Conservation (phyloP, 75 land plant species). For the Larix kaempferi region DNA sequence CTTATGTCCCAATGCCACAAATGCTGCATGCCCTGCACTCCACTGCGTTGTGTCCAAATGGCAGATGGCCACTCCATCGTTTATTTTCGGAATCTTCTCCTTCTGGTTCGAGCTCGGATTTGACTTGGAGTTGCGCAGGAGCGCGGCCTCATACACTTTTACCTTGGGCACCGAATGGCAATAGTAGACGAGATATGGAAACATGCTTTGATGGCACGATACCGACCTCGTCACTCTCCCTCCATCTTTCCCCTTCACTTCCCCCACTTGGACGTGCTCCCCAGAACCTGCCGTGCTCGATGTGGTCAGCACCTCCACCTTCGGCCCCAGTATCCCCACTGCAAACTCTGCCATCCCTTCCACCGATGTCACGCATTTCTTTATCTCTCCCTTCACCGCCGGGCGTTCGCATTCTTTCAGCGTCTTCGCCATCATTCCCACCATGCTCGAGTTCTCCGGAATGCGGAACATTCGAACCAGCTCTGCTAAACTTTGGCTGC, state of each 20-base stretch:
- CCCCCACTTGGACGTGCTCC: constrained; percentile 19
- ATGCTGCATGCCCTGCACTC: constrained; percentile 26
- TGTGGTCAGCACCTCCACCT: constrained; percentile 14
- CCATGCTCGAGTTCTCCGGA: constrained; percentile 16
- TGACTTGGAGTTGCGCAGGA: background rate
- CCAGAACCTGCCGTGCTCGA: constrained; percentile 1
- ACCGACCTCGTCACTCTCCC: constrained; percentile 3
- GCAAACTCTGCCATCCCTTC: constrained; percentile 34
- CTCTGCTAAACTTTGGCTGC: constrained; percentile 4
- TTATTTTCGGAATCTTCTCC: background rate
- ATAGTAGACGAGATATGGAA: constrained; percentile 25
- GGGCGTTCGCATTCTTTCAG: constrained; percentile 59
- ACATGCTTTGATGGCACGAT: constrained; percentile 23
- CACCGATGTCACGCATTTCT: constrained; percentile 17
- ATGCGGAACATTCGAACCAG: constrained; percentile 13
- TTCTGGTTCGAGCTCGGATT: too few species aligned
- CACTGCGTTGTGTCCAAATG: constrained; percentile 23
- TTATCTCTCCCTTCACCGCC: constrained; percentile 41
- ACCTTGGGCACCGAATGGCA: constrained; percentile 21
- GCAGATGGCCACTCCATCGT: constrained; percentile 22
- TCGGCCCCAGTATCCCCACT: constrained; percentile 12
- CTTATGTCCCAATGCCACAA: constrained; percentile 16
- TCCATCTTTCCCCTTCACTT: constrained; percentile 48
- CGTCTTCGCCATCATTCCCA: constrained; percentile 11
- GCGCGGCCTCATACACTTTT: constrained; percentile 15